Evolutionary conservation across 352 stramenopile genomes (phyloP).

Genomic region (Thalassiosira hispida): DNA sequence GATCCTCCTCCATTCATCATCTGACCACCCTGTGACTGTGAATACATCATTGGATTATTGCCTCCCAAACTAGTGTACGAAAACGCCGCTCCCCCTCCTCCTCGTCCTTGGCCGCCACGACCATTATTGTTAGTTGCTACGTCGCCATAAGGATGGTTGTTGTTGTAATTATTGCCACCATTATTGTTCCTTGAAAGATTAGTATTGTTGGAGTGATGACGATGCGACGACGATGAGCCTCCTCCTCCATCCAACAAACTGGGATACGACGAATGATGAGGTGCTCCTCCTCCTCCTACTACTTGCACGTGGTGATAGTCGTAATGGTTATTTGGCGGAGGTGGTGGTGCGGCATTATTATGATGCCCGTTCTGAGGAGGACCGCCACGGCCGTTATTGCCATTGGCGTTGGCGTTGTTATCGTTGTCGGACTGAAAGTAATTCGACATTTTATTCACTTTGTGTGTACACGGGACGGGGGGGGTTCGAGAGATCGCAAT

Average conservation of each 20-base stretch:
- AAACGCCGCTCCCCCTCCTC: not conserved
- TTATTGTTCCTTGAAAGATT: not conserved
- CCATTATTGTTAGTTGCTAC: too few relatives aligned
- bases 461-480: too few relatives aligned
- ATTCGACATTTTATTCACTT: too few relatives aligned
- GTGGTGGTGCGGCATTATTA: not conserved
- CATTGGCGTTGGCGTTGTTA: too few relatives aligned
- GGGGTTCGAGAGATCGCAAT: too few relatives aligned
- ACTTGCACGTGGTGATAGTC: not conserved
- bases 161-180: too few relatives aligned
- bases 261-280: not conserved
- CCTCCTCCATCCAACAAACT: not conserved
- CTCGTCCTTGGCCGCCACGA: too few relatives aligned
- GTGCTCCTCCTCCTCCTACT: too few relatives aligned
- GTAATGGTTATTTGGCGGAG: not conserved
- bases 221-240: not conserved
- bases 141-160: too few relatives aligned
- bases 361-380: not conserved
- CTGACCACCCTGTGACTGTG: conserved; percentile 5
- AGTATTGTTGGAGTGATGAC: not conserved
- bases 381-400: too few relatives aligned
- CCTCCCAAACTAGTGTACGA: conserved; percentile 16
- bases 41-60: conserved; percentile 12
- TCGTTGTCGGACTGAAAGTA: too few relatives aligned
- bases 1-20: conserved; percentile 1